Percentiles rank a stretch among this genome's conserved stretches.
Conservation (phyloP, 306 rosid species). For the Dalbergia cultrata region DNA sequence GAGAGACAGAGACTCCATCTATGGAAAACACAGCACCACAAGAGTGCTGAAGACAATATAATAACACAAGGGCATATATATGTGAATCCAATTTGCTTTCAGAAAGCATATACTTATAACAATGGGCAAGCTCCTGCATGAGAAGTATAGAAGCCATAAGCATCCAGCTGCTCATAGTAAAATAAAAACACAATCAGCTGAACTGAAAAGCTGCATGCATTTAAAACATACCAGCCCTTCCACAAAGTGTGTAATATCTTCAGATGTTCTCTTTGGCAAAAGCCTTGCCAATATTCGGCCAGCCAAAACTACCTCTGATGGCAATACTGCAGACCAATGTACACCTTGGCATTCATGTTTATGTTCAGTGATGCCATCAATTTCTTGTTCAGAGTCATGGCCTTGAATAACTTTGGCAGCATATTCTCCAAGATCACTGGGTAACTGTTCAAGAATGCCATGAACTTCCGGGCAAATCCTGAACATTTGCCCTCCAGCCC, state of each 20-base stretch:
- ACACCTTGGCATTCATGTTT: conserved; percentile 83
- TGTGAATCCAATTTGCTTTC: conserved; percentile 85
- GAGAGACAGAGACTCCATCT: conserved; percentile 62
- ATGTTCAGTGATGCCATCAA: conserved; percentile 71
- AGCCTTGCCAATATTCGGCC: conserved; percentile 72
- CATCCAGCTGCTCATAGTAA: conserved; percentile 43
- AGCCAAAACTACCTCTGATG: conserved; percentile 89
- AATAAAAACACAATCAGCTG: conserved; percentile 37
- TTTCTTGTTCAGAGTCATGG: conserved; percentile 52
- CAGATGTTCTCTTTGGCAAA: conserved; percentile 48
- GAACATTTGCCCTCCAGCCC: conserved; percentile 66
- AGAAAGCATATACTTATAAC: conserved; percentile 59
- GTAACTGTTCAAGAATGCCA: conserved; percentile 52
- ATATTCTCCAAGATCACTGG: conserved; percentile 60
- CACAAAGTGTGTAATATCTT: conserved; percentile 49
- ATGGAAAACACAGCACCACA: conserved; percentile 54
- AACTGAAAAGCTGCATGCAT: conserved; percentile 38
- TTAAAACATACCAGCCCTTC: conserved; percentile 66
- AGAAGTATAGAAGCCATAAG: conserved; percentile 52
- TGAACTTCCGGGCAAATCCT: conserved; percentile 47
- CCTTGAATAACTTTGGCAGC: conserved; percentile 55
- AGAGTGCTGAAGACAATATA: conserved; percentile 66
- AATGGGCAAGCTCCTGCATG: conserved; percentile 79
- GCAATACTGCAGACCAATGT: conserved; percentile 80
- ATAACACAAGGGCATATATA: conserved; percentile 70